Evolutionary conservation across 768 basidiomycete species (phyloP).

Genomic region (Kwoniella europaea): DNA sequence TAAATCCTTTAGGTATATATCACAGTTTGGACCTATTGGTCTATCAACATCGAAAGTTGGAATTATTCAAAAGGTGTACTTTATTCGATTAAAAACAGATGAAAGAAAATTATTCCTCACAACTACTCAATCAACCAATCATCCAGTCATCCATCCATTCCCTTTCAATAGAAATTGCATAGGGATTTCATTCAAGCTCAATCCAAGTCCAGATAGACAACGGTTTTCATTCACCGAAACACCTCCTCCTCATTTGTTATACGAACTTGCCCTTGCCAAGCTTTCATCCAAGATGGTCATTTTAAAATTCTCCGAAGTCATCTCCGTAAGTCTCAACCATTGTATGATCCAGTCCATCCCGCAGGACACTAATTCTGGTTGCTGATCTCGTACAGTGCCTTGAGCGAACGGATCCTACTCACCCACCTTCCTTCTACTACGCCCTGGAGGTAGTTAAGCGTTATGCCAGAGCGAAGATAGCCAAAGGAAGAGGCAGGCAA

Average conservation of each 20-base stretch:
- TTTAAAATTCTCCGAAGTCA: conserved; percentile 6
- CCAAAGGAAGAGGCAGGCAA: conserved; percentile 30
- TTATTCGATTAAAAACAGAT: too few species aligned
- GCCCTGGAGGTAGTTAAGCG: conserved; percentile 37
- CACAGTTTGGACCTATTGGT: too few species aligned
- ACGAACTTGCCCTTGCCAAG: background rate
- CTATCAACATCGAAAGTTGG: too few species aligned
- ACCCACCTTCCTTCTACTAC: conserved; percentile 21
- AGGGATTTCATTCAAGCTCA: background rate
- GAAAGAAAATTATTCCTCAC: background rate
- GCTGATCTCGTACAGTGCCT: conserved; percentile 24
- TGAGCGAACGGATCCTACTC: conserved; percentile 25
- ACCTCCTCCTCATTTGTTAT: background rate
- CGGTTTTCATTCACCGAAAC: too few species aligned
- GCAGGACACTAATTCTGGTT: background rate
- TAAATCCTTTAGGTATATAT: too few species aligned
- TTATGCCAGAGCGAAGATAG: conserved; percentile 35
- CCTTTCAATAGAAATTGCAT: background rate
- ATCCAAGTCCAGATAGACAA: background rate
- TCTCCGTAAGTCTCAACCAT: background rate
- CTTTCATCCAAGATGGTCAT: background rate
- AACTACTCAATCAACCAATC: background rate
- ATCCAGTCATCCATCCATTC: background rate
- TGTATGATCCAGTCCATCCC: background rate
- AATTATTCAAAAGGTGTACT: too few species aligned